Conservation (phyloP, 2,329 filamentous ascomycete species). For the Reticulascus tulasneorum region DNA sequence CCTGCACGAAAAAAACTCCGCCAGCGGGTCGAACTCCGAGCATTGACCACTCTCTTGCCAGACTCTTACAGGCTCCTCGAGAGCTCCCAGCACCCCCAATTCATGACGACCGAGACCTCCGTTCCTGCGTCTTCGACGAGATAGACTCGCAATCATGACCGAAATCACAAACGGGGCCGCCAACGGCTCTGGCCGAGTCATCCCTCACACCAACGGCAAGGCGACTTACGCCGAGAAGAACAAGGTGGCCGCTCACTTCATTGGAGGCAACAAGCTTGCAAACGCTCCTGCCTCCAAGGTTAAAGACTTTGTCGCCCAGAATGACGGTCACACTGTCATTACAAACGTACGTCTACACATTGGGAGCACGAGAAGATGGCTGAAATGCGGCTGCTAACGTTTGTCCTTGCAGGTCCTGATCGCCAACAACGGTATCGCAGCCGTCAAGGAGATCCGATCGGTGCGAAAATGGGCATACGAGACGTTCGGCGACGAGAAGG, state of each 20-base stretch:
- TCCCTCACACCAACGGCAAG: constrained; percentile 53
- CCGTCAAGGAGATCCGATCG: constrained; percentile 98
- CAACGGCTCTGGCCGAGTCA: constrained; percentile 41
- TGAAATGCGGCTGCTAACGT: constrained; percentile 5
- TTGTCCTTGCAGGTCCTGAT: constrained; percentile 71
- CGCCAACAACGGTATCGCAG: constrained; percentile 99
- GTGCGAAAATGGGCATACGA: constrained; percentile 99
- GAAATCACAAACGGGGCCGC: constrained; percentile 39
- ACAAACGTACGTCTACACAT: constrained; percentile 69
- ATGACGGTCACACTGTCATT: constrained; percentile 96
- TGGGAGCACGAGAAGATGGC: background rate
- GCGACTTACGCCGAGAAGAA: constrained; percentile 74
- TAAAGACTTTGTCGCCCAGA: constrained; percentile 88
- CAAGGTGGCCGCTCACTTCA: constrained; percentile 87
- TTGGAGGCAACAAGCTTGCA: constrained; percentile 85
- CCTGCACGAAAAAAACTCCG: too few species aligned
- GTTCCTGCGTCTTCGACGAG: constrained; percentile 1
- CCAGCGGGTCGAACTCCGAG: too few species aligned
- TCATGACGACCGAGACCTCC: constrained; percentile 17
- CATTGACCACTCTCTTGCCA: background rate
- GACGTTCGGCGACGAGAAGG: constrained; percentile 95
- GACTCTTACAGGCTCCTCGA: too few species aligned
- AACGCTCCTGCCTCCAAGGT: constrained; percentile 80
- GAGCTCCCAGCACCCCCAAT: constrained; percentile 12
- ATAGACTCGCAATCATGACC: constrained; percentile 41